Evolutionary conservation across 805 yeast species (phyloP), one percentile per base, ranked within the genome.

Genomic region (Debaryomyces castellii): DNA sequence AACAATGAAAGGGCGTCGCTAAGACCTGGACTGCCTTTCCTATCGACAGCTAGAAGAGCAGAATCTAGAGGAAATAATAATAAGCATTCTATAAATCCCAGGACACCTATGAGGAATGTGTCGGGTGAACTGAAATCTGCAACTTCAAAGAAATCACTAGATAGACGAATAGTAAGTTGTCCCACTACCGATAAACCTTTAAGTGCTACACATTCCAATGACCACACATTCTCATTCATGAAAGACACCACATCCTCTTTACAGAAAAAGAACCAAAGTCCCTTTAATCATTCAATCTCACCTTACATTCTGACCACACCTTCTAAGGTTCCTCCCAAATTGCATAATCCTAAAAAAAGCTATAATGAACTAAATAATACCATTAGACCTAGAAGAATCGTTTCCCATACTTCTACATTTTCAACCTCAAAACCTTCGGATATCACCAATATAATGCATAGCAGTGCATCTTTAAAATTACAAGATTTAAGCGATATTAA

Each of bases 221-320:
- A 51, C n/a, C 52, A 49, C 41, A 59, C 53, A 36, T 60, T 63
- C 40, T 68, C 75, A 5, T 71, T 71, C 47, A 71, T 71, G 77
- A 57, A 59, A 34, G 73, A 66, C 8, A 71, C 76, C 0, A 51
- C 73, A 10, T 66, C 74, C 2, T 70, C 76, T 1, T 52, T 62
- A 16, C 61, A 62, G 46, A 67, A 70, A 45, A 66, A 62, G 49
- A 59, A 43, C 47, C 48, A 40, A 46, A 49, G 46, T 40, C 39
- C 48, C 46, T 45, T 37, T 14, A 30, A 30, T 27, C 18, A 30
- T 30, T 17, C 20, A 30, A 6, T 30, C 11, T 35, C 28, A 32
- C 22, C 34, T 17, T 18, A 28, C 39, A 12, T 11, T 3, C 10
- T 44, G 1, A 39, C 45, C 9, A 40, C 41, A 5, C 27, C 45